Evolutionary conservation across 306 rosid genomes (phyloP).

Genomic region (Castanea sativa): DNA sequence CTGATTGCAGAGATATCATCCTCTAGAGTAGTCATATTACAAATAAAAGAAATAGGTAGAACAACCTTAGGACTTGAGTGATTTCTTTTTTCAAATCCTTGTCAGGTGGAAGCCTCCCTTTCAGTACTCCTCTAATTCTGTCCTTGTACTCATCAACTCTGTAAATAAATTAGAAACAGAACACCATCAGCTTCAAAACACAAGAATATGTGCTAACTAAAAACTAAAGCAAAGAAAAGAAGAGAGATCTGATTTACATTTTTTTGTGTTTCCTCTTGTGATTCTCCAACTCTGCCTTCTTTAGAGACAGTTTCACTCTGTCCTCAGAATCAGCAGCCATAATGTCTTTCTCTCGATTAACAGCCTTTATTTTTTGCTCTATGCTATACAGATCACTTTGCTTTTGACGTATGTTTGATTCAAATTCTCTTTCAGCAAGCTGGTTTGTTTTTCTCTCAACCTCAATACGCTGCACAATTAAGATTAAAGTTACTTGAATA

Average conservation of each 20-base stretch:
- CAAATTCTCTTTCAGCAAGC: constrained; percentile 75
- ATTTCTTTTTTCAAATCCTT: constrained; percentile 87
- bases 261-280: constrained; percentile 67
- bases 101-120: constrained; percentile 86
- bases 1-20: neutral
- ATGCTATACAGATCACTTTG: constrained; percentile 50
- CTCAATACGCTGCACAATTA: constrained; percentile 51
- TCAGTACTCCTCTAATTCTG: constrained; percentile 73
- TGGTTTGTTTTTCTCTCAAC: constrained; percentile 70
- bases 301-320: constrained; percentile 61
- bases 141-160: constrained; percentile 81
- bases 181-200: constrained; percentile 19
- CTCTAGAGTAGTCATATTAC: neutral
- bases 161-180: constrained; percentile 28
- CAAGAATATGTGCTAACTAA: constrained; percentile 4
- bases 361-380: constrained; percentile 62
- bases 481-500: constrained; percentile 18
- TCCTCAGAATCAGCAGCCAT: constrained; percentile 72
- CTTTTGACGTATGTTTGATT: constrained; percentile 57
- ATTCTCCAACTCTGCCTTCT: constrained; percentile 56
- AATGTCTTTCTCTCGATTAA: constrained; percentile 55
- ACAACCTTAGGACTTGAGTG: constrained; percentile 66
- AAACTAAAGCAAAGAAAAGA: constrained; percentile 15
- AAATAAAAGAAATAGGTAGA: constrained; percentile 1
- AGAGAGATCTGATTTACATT: constrained; percentile 46